Evolutionary conservation across 805 yeast genomes (phyloP), one percentile per base, ranked within the genome.

Genomic region (Clavispora santaluciae): DNA sequence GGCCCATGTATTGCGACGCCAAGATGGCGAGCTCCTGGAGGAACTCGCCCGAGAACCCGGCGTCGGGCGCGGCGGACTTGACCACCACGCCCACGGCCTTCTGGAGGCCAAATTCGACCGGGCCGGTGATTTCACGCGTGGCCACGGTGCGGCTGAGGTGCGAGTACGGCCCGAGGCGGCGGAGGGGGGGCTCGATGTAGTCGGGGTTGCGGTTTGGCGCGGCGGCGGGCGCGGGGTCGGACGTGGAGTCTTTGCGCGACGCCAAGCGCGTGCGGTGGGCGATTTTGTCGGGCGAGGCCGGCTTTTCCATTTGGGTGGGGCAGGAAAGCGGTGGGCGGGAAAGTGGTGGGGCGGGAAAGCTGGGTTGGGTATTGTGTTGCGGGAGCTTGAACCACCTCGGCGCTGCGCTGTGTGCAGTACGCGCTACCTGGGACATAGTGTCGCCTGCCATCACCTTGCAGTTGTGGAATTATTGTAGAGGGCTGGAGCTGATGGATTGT

Each of bases 11-110:
- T n/a, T 42, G 45, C 11, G 56, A 40, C 5, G 65, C 44, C 36
- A 66, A 50, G 23, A 61, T 59, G 1, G 64, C 53, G 11, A 65
- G 28, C 29, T 58, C 61, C 29, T 53, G 55, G 16, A 68, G 40
- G 30, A 60, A 61, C 23, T 64, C 65, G 15, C 49, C 45, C 1
- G 70, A 40, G 36, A 52, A 55, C 12, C 40, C 38, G 2, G 55
- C 50, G 17, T 50, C 49, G 35, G 54, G 37, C 12, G 31, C 23
- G 21, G 37, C 44, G 6, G 61, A 46, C 33, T 55, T 42, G 15
- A 64, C 51, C 10, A 54, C 38, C 15, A 63, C 43, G 3, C 57
- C 65, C 21, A 64, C 57, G 17, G 55, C 40, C 37, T 61, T 66
- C 16, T 53, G 46, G 25, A 64, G 46, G 43, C 62, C 55, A 29